Evolutionary conservation across 306 rosid species (phyloP), one percentile per base, ranked within the genome.

Genomic region (Cicer bijugum): DNA sequence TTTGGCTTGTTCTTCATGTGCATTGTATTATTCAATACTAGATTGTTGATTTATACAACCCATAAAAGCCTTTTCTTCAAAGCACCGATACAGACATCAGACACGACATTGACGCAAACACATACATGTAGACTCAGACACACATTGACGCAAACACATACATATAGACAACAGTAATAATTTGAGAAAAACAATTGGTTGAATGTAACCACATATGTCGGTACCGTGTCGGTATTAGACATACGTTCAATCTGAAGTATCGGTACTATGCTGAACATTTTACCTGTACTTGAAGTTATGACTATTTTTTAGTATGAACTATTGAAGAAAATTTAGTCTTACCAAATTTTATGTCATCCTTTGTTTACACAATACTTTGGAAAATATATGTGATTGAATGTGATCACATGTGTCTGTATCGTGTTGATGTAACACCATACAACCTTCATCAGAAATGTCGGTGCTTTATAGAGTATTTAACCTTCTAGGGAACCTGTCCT

Each of bases 291-390:
- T 51, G 46, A 17, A 47, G 37, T 14, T 63, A 28, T 20, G 74
- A 16, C 10, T 52, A 64, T 12, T 57, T 71, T 35, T 55, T 15
- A 28, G 40, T 12, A 38, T 50, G 37, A 39, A 46, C 14, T 1
- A 28, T 28, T 12, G 9, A 68, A 66, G 37, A 60, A 75, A 64
- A 3, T 9, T 37, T 16, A 50, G 23, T 37, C 57, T 42, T 51
- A 38, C 17, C 23, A 59, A 72, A 12, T 38, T 71, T 67, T 45
- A n/a, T 42, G 65, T 55, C 74, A 64, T 72, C 71, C 35, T 48
- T 81, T 80, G 45, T 50, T 14, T 12, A 4, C 68, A 19, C 14
- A 28, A 45, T 69, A 44, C 43, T 73, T 57, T 28, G 0, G 35
- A 28, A 28, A 28, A 28, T 28, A 28, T 4, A 28, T 3, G 35